Conservation (phyloP, 1,284 basidiomycete genomes). For the Cutaneotrichosporon cavernicola region DNA sequence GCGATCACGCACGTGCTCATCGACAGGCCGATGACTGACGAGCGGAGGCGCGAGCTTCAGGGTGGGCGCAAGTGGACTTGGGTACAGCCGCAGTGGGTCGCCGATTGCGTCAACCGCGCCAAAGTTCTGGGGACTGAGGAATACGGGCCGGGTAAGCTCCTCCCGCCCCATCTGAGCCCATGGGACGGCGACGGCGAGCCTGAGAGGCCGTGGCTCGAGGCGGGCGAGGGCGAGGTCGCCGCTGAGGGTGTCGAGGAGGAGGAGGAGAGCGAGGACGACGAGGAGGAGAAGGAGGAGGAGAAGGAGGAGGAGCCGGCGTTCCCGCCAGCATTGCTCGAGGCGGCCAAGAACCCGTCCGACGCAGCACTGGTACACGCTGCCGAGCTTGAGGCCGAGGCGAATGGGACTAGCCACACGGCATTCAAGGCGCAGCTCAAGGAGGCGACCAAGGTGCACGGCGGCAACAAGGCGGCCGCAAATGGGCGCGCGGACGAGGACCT, state of each 20-base stretch:
- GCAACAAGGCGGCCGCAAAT: slow-evolving; percentile 31
- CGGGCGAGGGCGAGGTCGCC: slow-evolving; percentile 49
- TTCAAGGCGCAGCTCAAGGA: slow-evolving; percentile 80
- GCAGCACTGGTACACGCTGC: slow-evolving; percentile 75
- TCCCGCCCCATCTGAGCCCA: slow-evolving; percentile 95
- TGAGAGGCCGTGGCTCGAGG: slow-evolving; percentile 60
- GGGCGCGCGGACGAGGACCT: slow-evolving; percentile 71
- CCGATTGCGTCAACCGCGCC: slow-evolving; percentile 89
- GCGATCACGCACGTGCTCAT: slow-evolving; percentile 95
- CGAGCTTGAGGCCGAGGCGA: slow-evolving; percentile 89
- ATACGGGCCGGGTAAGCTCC: slow-evolving; percentile 79
- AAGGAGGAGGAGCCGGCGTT: slow-evolving; percentile 50
- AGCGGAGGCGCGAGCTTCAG: slow-evolving; percentile 62
- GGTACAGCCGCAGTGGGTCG: slow-evolving; percentile 97
- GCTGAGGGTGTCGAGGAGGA: slow-evolving; percentile 44
- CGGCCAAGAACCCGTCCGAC: slow-evolving; percentile 63
- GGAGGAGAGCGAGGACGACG: slow-evolving; percentile 48
- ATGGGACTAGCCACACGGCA: slow-evolving; percentile 75
- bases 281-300: slow-evolving; percentile 46
- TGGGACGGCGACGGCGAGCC: slow-evolving; percentile 75
- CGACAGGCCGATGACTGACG: slow-evolving; percentile 71
- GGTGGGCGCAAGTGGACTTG: slow-evolving; percentile 72
- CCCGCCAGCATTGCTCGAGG: slow-evolving; percentile 59
- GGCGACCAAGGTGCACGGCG: slow-evolving; percentile 59
- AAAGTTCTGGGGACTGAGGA: slow-evolving; percentile 80